phyloP scores from a whole-genome alignment of 345 rosid genomes.

The Iberis pinnata region DNA sequence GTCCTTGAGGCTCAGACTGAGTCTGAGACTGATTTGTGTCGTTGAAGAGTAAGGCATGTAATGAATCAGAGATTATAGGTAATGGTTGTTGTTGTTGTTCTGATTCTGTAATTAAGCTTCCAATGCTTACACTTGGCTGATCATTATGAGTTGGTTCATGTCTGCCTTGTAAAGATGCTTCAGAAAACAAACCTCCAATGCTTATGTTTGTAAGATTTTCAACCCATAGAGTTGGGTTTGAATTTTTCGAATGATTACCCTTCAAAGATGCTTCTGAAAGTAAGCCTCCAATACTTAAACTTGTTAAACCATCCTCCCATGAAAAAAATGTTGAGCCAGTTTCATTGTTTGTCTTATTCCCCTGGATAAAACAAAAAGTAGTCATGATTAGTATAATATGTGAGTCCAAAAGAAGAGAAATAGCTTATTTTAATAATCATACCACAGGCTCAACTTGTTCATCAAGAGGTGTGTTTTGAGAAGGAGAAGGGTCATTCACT shows the following conservation, averaged over 20 bases:
- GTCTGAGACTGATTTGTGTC: slow-evolving; percentile 36
- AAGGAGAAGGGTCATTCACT: slow-evolving; percentile 27
- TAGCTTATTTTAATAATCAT: slow-evolving; percentile 1
- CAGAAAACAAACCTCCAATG: slow-evolving; percentile 77
- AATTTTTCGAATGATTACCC: slow-evolving; percentile 31
- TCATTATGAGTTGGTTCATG: slow-evolving; percentile 33
- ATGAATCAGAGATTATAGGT: slow-evolving; percentile 57
- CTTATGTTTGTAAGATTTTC: slow-evolving; percentile 62
- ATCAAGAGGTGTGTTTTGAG: slow-evolving; percentile 29
- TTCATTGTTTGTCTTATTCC: slow-evolving; percentile 26
- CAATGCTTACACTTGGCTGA: slow-evolving; percentile 8
- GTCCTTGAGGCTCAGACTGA: slow-evolving; percentile 19
- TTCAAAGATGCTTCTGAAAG: slow-evolving; percentile 77
- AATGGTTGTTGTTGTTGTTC: slow-evolving; percentile 38
- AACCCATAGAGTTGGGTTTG: slow-evolving; percentile 51
- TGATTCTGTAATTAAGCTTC: slow-evolving; percentile 14
- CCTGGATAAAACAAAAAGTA: slow-evolving; percentile 37
- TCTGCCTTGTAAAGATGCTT: slow-evolving; percentile 62
- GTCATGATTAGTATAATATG: slow-evolving; percentile 10
- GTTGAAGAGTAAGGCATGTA: slow-evolving; percentile 57
- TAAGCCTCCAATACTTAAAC: slow-evolving; percentile 75
- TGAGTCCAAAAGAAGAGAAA: slow-evolving; percentile 2
- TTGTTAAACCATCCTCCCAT: slow-evolving; percentile 72
- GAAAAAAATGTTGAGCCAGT: slow-evolving; percentile 33
- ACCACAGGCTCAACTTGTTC: slow-evolving; percentile 38